A percentile compares a stretch with the other conserved stretches of the same genome.
Conservation (phyloP, 305 asterid species). For the Fraxinus baroniana region DNA sequence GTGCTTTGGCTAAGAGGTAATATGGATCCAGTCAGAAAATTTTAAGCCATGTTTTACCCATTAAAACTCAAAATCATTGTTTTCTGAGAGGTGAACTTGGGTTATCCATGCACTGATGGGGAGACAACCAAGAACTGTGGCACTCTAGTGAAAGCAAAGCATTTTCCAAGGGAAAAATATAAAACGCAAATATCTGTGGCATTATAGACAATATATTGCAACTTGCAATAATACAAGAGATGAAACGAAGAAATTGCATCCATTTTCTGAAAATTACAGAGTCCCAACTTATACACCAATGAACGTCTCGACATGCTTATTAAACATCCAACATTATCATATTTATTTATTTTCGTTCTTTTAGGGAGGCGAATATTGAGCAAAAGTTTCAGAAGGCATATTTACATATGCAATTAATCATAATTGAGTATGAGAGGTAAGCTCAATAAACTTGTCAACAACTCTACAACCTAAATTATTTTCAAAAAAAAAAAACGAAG, state of each 20-base stretch:
- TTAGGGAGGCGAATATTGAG: not conserved
- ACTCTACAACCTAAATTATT: not conserved
- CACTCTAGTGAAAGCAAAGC: not conserved
- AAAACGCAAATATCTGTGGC: not conserved
- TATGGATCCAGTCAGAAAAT: not conserved
- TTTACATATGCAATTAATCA: not conserved
- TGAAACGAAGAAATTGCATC: not conserved
- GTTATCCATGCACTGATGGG: constrained; percentile 7
- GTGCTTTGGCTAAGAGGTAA: not conserved
- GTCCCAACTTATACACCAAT: not conserved
- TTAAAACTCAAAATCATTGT: not conserved
- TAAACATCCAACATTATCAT: not conserved
- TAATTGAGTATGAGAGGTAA: not conserved
- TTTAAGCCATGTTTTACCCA: not conserved
- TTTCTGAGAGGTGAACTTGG: constrained; percentile 5
- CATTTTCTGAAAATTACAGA: not conserved
- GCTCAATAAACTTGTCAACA: not conserved
- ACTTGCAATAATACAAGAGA: not conserved
- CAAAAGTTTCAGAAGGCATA: not conserved
- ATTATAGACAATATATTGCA: not conserved
- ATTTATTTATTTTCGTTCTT: not conserved
- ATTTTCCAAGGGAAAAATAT: not conserved
- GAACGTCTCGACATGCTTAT: not conserved
- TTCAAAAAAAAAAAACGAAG: not conserved
- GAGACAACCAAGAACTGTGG: not conserved